Conservation (phyloP, 805 yeast genomes). For the Hanseniaspora meyeri region DNA sequence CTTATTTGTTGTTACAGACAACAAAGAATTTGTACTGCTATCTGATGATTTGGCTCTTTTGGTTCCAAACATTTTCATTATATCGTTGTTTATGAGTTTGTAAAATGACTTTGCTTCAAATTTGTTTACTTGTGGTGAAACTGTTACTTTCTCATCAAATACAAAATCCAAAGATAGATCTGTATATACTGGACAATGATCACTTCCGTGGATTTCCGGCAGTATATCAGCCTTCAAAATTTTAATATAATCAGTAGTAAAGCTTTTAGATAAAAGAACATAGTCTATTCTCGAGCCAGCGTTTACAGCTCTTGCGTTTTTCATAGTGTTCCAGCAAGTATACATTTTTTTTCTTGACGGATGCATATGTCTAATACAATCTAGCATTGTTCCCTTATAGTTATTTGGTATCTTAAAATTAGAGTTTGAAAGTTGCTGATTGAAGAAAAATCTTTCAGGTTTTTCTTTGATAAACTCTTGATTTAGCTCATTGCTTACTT, state of each 20-base stretch:
- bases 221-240: conserved; percentile 36
- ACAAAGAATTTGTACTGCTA: neutral
- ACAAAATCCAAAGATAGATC: conserved; percentile 36
- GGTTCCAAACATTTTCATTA: conserved; percentile 28
- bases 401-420: conserved; percentile 18
- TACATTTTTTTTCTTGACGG: conserved; percentile 51
- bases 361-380: conserved; percentile 45
- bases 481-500: conserved; percentile 28
- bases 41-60: conserved; percentile 14
- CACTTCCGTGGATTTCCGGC: conserved; percentile 70
- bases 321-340: conserved; percentile 83
- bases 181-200: conserved; percentile 82
- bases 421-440: conserved; percentile 33
- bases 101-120: conserved; percentile 46
- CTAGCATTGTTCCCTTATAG: conserved; percentile 38
- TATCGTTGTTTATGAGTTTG: conserved; percentile 29
- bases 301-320: conserved; percentile 65
- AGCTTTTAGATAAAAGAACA: conserved; percentile 39
- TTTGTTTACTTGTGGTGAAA: conserved; percentile 22
- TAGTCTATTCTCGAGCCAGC: conserved; percentile 83
- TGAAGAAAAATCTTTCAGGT: conserved; percentile 34
- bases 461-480: conserved; percentile 26
- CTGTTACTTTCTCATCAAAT: neutral
- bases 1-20: neutral
- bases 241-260: conserved; percentile 21